These are phyloP conservation scores for Tulasnella sp. DNA, from an alignment of 768 basidiomycete species.

Conservation along the genomic window DNA sequence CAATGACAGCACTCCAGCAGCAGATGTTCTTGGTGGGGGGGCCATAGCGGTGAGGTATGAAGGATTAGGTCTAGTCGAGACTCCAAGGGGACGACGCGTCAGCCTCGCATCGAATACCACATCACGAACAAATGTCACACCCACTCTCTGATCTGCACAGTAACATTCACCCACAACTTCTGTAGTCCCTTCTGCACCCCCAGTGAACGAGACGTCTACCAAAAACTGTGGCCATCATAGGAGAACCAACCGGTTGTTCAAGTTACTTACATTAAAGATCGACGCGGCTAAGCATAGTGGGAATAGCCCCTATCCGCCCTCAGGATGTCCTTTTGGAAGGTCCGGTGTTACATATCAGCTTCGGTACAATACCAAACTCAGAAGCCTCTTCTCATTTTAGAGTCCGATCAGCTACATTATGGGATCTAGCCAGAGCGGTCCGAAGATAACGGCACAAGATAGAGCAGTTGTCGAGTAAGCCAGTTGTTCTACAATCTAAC, in stretches of 20 bases:
- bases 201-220: no score
- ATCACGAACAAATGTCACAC: background rate
- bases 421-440: slow-evolving; percentile 28
- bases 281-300: no score
- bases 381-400: background rate
- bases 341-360: background rate
- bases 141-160: no score
- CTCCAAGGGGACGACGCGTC: slow-evolving; percentile 10
- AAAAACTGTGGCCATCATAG: no score
- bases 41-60: slow-evolving; percentile 38
- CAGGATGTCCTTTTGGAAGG: background rate
- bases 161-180: no score
- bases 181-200: no score
- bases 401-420: background rate
- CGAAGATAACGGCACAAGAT: slow-evolving; percentile 89
- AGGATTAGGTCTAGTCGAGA: background rate
- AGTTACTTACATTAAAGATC: no score
- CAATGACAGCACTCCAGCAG: slow-evolving; percentile 83
- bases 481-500: background rate
- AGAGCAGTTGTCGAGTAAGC: slow-evolving; percentile 85
- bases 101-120: background rate
- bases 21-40: slow-evolving; percentile 62
- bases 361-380: background rate
- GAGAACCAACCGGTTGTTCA: no score
- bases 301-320: background rate